Conservation (phyloP, 2,329 filamentous ascomycete species). For the Cladosporium sp. region DNA sequence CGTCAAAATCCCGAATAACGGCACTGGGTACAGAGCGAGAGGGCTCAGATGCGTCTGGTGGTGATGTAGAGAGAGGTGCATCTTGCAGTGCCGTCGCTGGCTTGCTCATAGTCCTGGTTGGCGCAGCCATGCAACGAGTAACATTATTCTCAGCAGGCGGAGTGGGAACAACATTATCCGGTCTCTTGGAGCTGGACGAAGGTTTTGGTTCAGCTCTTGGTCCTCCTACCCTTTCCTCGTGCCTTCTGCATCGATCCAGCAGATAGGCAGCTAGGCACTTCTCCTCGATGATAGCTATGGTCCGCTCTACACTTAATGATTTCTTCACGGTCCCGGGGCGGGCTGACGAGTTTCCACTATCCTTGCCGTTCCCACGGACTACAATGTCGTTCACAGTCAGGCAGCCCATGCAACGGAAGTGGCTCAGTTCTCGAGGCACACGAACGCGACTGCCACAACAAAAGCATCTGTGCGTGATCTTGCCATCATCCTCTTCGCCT, state of each 20-base stretch:
- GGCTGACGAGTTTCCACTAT: slow-evolving; percentile 6
- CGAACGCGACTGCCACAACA: slow-evolving; percentile 79
- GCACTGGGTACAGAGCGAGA: slow-evolving; percentile 23
- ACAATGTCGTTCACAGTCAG: slow-evolving; percentile 78
- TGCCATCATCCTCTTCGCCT: slow-evolving; percentile 49
- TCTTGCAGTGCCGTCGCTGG: slow-evolving; percentile 23
- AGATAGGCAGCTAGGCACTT: slow-evolving; percentile 56
- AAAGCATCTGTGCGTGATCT: slow-evolving; percentile 74
- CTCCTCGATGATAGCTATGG: slow-evolving; percentile 59
- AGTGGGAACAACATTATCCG: slow-evolving; percentile 1
- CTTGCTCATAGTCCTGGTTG: background rate
- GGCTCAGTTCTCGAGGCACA: slow-evolving; percentile 71
- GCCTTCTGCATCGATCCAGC: slow-evolving; percentile 31
- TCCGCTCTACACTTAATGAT: slow-evolving; percentile 61
- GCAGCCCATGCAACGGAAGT: slow-evolving; percentile 81
- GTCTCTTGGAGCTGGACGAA: background rate
- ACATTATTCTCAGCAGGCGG: slow-evolving; percentile 5
- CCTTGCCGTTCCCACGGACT: slow-evolving; percentile 27
- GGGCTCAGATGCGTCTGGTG: slow-evolving; percentile 22
- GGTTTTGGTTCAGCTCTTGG: background rate
- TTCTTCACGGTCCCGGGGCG: slow-evolving; percentile 27
- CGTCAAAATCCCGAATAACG: slow-evolving; percentile 28
- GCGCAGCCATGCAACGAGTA: background rate
- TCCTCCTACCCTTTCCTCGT: slow-evolving; percentile 16
- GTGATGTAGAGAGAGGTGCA: slow-evolving; percentile 29